Evolutionary conservation across 441 rosid genomes (phyloP), one percentile per base, ranked within the genome.

Genomic region (Pelargonium fulgidum): DNA sequence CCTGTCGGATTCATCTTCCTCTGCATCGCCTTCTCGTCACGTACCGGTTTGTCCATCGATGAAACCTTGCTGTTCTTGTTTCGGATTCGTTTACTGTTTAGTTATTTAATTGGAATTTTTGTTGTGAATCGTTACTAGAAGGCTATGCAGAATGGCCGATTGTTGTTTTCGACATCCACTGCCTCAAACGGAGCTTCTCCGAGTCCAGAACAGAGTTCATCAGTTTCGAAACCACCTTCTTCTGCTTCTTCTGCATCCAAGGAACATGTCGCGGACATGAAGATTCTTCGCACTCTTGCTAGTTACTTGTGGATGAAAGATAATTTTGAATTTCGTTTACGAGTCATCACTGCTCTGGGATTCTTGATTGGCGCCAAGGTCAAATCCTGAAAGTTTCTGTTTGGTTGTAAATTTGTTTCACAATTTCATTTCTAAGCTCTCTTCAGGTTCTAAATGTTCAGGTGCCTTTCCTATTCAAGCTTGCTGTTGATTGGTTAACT

Each of bases 391-490:
- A 12, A 59, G 9, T 29, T 61, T 4, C 14, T 14, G 54, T 48
- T 48, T 48, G 14, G 29, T n/a, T 64, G 9, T 10, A 20, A 44
- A 29, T 61, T 20, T 47, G 62, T 62, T 48, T 16, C 29, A 17
- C 17, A 1, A 13, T 12, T 47, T 22, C 7, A 33, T 56, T 11
- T 33, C 36, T 42, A 26, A 20, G 41, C n/a, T n/a, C n/a, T 20
- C 26, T 3, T 16, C 68, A 73, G 76, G 78, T 75, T 63, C 74
- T 93, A 77, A 91, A 91, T 50, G 97, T 91, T 62, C 98, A 91
- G 73, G 98, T 93, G 10, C 97, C 98, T 64, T 93, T 91, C 81
- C 88, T 91, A 64, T 93, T 93, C 83, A 89, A 91, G 81, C 78
- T 85, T 13, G 92, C 97, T 67, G 87, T 93, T 22, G 96, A 93